Base-by-base conservation (phyloP, 257 asterid genomes). In the Eustoma russellianum region DNA sequence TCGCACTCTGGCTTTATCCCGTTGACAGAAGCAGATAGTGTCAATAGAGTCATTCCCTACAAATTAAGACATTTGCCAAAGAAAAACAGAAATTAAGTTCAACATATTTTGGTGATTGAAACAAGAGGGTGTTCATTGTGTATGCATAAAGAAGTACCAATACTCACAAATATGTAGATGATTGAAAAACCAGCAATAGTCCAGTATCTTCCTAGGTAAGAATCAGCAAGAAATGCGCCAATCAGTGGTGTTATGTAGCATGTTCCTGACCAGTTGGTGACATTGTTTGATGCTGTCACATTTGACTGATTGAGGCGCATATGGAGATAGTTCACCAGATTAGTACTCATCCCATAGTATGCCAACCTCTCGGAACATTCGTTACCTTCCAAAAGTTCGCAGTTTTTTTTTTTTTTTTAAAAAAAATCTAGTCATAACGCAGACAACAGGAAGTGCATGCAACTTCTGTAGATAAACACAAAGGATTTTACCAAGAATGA, bases 351-450 rank as follows among this genome's bases (percentile, higher is more conserved):
- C 28, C 96, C 96, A 67, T 88, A 88, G 74, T 81, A 81, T 7
- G 96, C 94, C 76, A 88, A 69, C 65, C 96, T 66, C 82, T 88
- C 94, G 19, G 89, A 81, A 28, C 85, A 72, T 70, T 88, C 96
- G 1, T 81, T 82, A 12, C 80, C 96, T 87, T 70, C 69, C 5
- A 54, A 1, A 41, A 46, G 24, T 7, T 24, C 50, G 5, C 7
- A 9, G 18, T 18, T 33, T 38, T 17, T 41, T 54, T 35, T 35
- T 6, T 35, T 35, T 5, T 5, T 6, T 5, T 35, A 35, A 35
- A 55, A 30, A 35, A 6, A 35, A 35, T 35, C 41, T 9, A 35
- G 5, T 9, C 41, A 35, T 4, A 2, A 24, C 57, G 18, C 46
- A 33, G 2, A 47, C 56, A 44, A 12, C 14, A 56, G 0, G 12